phyloP scores from a whole-genome alignment of 768 basidiomycete species.

The Fomitopsis serialis region DNA sequence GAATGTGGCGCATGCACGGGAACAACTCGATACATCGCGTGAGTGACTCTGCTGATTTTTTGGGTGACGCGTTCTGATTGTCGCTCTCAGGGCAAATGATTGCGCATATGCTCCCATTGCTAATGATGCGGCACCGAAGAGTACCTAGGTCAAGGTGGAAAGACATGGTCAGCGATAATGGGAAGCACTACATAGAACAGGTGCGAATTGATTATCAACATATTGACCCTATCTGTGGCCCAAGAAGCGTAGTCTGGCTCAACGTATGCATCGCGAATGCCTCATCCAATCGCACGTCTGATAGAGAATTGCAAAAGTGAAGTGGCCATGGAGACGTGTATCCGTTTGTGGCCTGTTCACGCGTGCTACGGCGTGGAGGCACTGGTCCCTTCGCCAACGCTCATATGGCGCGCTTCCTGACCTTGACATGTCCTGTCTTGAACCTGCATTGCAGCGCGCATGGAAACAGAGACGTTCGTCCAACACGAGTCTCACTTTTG shows the following conservation, averaged over 20 bases:
- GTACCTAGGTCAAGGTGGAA: constrained; percentile 74
- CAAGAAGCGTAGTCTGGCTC: not conserved
- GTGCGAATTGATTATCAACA: constrained; percentile 27
- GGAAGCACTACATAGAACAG: constrained; percentile 84
- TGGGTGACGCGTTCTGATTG: constrained; percentile 2
- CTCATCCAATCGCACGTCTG: no score
- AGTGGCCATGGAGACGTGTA: no score
- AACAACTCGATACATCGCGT: constrained; percentile 64
- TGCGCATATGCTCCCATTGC: constrained; percentile 68
- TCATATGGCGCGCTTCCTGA: no score
- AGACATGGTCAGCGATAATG: constrained; percentile 51
- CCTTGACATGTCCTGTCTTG: no score
- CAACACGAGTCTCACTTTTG: no score
- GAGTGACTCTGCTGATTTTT: constrained; percentile 23
- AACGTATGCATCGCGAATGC: constrained; percentile 1
- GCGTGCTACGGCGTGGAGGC: no score
- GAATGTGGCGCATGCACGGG: constrained; percentile 47
- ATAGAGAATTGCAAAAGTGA: no score
- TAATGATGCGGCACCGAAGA: constrained; percentile 83
- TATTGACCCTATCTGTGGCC: not conserved
- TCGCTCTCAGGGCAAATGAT: constrained; percentile 54
- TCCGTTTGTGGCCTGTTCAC: no score
- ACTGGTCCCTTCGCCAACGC: no score
- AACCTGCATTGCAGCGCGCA: no score
- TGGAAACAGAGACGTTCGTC: no score